phyloP scores from a whole-genome alignment of 2,329 filamentous ascomycete genomes.

The Hymenotorrendiella dingleyae region DNA sequence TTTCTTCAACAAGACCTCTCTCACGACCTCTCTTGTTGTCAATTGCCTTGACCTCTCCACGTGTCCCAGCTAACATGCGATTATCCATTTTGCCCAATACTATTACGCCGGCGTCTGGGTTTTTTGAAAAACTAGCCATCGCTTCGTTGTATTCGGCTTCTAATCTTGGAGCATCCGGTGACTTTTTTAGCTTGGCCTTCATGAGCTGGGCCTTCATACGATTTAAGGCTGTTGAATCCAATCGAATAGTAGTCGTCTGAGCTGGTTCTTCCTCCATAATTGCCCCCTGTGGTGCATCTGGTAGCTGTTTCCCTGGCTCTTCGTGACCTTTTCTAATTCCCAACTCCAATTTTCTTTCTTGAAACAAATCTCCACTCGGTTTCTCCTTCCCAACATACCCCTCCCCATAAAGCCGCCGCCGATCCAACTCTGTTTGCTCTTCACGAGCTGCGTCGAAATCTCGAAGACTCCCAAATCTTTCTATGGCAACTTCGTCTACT shows the following conservation, averaged over 20 bases:
- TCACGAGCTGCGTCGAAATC: constrained; percentile 91
- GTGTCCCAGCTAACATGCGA: constrained; percentile 71
- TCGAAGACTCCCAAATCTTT: constrained; percentile 73
- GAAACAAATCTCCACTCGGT: constrained; percentile 79
- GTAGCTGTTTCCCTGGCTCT: constrained; percentile 24
- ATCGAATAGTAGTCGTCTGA: constrained; percentile 40
- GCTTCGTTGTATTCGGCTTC: constrained; percentile 81
- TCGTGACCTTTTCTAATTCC: constrained; percentile 39
- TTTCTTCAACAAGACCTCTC: constrained; percentile 78
- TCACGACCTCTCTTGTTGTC: constrained; percentile 78
- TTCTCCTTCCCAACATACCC: constrained; percentile 81
- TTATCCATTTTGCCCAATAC: constrained; percentile 86
- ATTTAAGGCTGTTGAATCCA: constrained; percentile 80
- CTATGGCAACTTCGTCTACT: constrained; percentile 76
- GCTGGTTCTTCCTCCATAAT: constrained; percentile 49
- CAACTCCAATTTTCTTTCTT: constrained; percentile 63
- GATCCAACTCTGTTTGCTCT: constrained; percentile 84
- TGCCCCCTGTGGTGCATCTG: constrained; percentile 44
- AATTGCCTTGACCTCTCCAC: constrained; percentile 69
- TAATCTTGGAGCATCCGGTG: constrained; percentile 67
- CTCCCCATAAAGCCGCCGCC: constrained; percentile 74
- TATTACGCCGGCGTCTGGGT: constrained; percentile 60
- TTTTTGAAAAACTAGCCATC: constrained; percentile 52
- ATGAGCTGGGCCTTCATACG: constrained; percentile 89
- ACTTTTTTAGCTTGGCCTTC: constrained; percentile 83